phyloP scores from a whole-genome alignment of 2,329 filamentous ascomycete genomes.

The Hypomyces perniciosus region DNA sequence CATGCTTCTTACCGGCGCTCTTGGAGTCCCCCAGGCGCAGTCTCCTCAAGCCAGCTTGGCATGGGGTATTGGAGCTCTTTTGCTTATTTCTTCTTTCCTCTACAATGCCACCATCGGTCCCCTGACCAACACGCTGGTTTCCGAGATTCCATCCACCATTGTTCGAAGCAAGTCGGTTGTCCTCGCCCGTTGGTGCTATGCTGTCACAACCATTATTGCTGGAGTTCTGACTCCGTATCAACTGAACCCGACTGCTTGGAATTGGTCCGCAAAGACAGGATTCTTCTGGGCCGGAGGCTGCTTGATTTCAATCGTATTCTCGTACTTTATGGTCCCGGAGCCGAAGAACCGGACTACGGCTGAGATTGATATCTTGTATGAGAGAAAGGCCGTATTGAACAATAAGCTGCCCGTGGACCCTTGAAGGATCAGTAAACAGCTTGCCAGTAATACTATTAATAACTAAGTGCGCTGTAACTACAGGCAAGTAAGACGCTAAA shows the following conservation, averaged over 20 bases:
- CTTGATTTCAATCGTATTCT: constrained; percentile 43
- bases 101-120: constrained; percentile 52
- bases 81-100: constrained; percentile 46
- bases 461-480: too few species aligned
- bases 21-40: constrained; percentile 16
- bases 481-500: too few species aligned
- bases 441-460: too few species aligned
- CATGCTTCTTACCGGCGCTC: constrained; percentile 37
- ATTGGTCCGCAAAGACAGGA: constrained; percentile 42
- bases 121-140: constrained; percentile 45
- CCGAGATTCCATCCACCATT: constrained; percentile 48
- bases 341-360: constrained; percentile 44
- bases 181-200: constrained; percentile 37
- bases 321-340: constrained; percentile 46
- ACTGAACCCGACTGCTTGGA: constrained; percentile 39
- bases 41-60: constrained; percentile 18
- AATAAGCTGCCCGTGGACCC: too few species aligned
- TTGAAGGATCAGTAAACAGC: too few species aligned
- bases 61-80: constrained; percentile 41
- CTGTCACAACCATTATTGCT: constrained; percentile 44
- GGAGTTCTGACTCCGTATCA: constrained; percentile 45
- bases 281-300: constrained; percentile 44
- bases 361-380: constrained; percentile 31
- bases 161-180: constrained; percentile 51
- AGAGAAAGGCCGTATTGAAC: constrained; percentile 12